Evolutionary conservation across 1,139 yeast species (phyloP).

Genomic region (Saccharomycopsis hybrid): DNA sequence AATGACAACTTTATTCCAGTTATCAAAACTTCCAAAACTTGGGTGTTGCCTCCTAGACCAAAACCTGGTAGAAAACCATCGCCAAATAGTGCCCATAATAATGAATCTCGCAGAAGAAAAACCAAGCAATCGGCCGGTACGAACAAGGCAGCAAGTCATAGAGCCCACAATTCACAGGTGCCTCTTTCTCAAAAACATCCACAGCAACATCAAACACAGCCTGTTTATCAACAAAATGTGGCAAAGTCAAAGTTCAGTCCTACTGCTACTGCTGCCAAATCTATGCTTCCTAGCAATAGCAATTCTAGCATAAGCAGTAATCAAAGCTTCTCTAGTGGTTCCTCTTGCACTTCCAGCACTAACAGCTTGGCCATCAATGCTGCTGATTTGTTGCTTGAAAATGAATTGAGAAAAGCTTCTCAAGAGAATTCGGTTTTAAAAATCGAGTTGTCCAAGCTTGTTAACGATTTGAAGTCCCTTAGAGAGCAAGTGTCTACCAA

Average conservation of each 20-base stretch:
- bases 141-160: background rate
- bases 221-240: background rate
- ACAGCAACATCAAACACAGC: background rate
- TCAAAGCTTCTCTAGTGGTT: too few relatives aligned
- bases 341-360: background rate
- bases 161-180: background rate
- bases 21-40: slow-evolving; percentile 47
- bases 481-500: slow-evolving; percentile 16
- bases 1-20: slow-evolving; percentile 8
- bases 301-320: background rate
- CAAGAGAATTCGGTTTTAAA: slow-evolving; percentile 20
- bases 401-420: slow-evolving; percentile 15
- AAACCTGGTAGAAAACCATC: slow-evolving; percentile 51
- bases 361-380: background rate
- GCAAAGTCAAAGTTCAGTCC: background rate
- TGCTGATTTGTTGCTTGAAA: slow-evolving; percentile 8
- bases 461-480: slow-evolving; percentile 18
- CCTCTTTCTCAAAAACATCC: too few relatives aligned
- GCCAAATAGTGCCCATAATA: background rate
- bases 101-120: background rate
- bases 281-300: background rate
- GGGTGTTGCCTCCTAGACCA: slow-evolving; percentile 64
- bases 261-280: background rate
- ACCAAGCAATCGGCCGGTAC: background rate
- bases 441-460: slow-evolving; percentile 19